Base-by-base conservation (phyloP, 768 basidiomycete genomes). In the Fomitopsis pulvina region DNA sequence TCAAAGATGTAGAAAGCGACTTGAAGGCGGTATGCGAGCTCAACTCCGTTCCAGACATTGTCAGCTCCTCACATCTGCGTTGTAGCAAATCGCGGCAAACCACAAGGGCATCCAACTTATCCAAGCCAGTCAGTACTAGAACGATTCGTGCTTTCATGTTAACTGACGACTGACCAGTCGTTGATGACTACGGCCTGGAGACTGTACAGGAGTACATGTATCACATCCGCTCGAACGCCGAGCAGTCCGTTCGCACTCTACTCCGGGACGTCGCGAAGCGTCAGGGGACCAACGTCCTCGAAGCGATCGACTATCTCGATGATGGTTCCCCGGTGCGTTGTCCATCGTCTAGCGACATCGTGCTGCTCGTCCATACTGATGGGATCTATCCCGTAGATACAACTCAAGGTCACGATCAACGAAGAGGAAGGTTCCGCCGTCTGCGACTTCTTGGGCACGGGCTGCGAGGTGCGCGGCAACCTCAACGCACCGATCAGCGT, bases 151-250 rank as follows among this genome's bases (percentile, higher is more conserved):
- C 4, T n/a, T 11, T 39, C 11, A 47, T n/a, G n/a, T n/a, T n/a
- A n/a, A 45, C 39, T 47, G 25, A 45, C 10, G 32, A 29, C 43
- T 32, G 16, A 11, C 21, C 54, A 92, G 82, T 97, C 58, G 85
- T 95, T 45, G 77, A 82, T 4, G 94, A 98, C 57, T 95, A 95
- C 58, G 78, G 83, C 5, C 75, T 96, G 37, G 68, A 79, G 51
- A 92, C 83, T 0, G 94, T 98, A 3, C 93, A 95, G 62, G 82
- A 88, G 60, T 95, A 95, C 66, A 95, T 95, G 92, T 78, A 79
- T 52, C 84, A 92, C 65, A 96, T 95, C 63, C 84, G 88, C 25
- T 68, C 75, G 28, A 98, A 95, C 58, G 94, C 94, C 41, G 94
- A 96, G 65, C 71, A 66, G 52, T 90, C 87, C 11, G 94, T 98